Evolutionary conservation across 345 rosid genomes (phyloP), one percentile per base, ranked within the genome.

Genomic region (Reutealis trisperma): DNA sequence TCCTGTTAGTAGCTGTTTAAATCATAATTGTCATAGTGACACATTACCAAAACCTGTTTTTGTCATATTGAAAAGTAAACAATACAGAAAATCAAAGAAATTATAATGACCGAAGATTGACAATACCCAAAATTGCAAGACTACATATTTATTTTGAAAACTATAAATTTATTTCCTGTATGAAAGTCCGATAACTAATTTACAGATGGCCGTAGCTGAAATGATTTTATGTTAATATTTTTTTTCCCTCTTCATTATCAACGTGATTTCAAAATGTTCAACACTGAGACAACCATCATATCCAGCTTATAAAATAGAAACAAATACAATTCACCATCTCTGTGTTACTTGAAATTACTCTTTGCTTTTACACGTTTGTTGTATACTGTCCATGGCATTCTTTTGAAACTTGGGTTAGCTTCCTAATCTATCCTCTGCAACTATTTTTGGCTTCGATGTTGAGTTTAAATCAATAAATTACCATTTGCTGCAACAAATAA

Each of bases 401-500:
- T 24, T 12, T 60, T 60, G 3, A 24, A 27, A 60, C 34, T 5
- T 63, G 19, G 67, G 54, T 8, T 14, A 54, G 45, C 21, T 71
- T 52, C 45, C 74, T 71, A 54, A 41, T 11, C 49, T 55, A 41
- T 73, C 12, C 42, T 72, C 21, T 49, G 15, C 8, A 13, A 59
- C 19, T 37, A 22, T 45, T 57, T 45, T 63, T 32, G 19, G 67
- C 65, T 60, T 14, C 8, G 19, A 34, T 5, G 63, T 13, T 51
- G 41, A 63, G 22, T 45, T 72, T 67, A 32, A 32, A 45, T 21
- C 10, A 45, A 6, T 27, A 34, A 42, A 15, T 63, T 54, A 44
- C 25, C 16, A 19, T n/a, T 67, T 44, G 60, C 77, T 72, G 77
- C 77, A 73, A 59, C 19, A 44, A 66, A 42, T 27, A 45, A 12